A percentile compares a stretch with the other conserved stretches of the same genome.
Conservation (phyloP, 352 stramenopile genomes). For the Pythium insidiosum region DNA sequence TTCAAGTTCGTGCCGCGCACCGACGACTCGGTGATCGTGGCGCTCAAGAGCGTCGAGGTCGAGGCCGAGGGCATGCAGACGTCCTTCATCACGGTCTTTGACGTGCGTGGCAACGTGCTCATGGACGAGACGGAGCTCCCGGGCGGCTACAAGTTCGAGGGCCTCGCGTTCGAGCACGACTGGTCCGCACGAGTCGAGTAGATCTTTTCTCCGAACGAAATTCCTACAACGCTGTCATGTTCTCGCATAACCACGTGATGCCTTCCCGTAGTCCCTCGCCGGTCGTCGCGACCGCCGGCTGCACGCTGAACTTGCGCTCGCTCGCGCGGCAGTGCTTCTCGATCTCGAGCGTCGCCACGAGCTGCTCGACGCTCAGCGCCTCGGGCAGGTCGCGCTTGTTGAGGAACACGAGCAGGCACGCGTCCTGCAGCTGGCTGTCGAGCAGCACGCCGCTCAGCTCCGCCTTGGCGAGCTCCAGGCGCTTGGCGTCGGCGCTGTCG, state of each 20-base stretch:
- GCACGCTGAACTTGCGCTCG: slow-evolving; percentile 46
- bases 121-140: slow-evolving; percentile 89
- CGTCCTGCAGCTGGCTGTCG: slow-evolving; percentile 56
- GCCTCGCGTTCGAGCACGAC: slow-evolving; percentile 86
- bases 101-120: slow-evolving; percentile 85
- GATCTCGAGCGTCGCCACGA: slow-evolving; percentile 41
- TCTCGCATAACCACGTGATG: slow-evolving; percentile 71
- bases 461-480: slow-evolving; percentile 58
- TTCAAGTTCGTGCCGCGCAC: slow-evolving; percentile 93
- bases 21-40: slow-evolving; percentile 87
- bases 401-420: slow-evolving; percentile 57
- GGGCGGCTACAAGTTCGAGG: slow-evolving; percentile 90
- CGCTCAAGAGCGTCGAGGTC: slow-evolving; percentile 91
- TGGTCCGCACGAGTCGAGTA: slow-evolving; percentile 27
- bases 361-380: slow-evolving; percentile 37
- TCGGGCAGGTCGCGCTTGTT: slow-evolving; percentile 72
- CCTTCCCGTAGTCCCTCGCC: slow-evolving; percentile 65
- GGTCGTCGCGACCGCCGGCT: slow-evolving; percentile 69
- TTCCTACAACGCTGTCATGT: slow-evolving; percentile 44
- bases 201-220: not conserved
- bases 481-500: slow-evolving; percentile 60
- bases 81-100: slow-evolving; percentile 91
- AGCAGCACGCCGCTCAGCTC: slow-evolving; percentile 64
- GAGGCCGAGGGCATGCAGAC: slow-evolving; percentile 87
- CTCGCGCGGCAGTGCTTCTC: slow-evolving; percentile 34